Conservation (phyloP, 179 eudicot species). For the Nepenthes alata region DNA sequence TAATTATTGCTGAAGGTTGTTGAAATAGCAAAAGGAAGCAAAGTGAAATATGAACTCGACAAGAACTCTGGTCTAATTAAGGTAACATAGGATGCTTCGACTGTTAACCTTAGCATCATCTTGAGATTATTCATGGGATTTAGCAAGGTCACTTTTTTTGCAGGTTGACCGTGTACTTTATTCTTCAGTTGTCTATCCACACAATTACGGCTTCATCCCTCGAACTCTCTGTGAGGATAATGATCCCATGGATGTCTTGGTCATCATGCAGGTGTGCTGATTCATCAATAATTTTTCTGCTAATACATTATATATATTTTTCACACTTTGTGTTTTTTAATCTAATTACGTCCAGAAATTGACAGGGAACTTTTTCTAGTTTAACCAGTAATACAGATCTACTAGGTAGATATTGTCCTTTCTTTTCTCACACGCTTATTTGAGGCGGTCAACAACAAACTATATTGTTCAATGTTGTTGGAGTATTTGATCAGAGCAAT, state of each 20-base stretch:
- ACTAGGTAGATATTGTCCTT: too few species aligned
- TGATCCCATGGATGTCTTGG: conserved; percentile 32
- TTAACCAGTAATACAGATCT: too few species aligned
- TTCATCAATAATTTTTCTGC: background rate
- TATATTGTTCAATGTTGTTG: too few species aligned
- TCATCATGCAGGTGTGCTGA: conserved; percentile 26
- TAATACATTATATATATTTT: background rate
- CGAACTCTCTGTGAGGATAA: conserved; percentile 34
- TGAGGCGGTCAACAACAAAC: too few species aligned
- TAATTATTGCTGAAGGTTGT: conserved; percentile 15
- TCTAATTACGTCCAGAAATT: too few species aligned
- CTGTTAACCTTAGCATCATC: background rate
- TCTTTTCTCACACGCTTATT: too few species aligned
- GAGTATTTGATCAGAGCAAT: too few species aligned
- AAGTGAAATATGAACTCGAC: conserved; percentile 33
- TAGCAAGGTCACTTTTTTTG: background rate
- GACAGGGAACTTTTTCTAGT: too few species aligned
- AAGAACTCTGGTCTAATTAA: conserved; percentile 28
- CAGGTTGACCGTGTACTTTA: conserved; percentile 34
- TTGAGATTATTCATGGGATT: background rate
- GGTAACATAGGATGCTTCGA: conserved; percentile 9
- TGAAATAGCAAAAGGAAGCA: conserved; percentile 28
- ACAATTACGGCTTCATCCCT: conserved; percentile 27
- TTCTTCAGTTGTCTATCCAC: conserved; percentile 30
- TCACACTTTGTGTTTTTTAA: background rate